Base-by-base conservation (phyloP, 371 early-diverging fungal species). In the Conidiobolus coronatus region DNA sequence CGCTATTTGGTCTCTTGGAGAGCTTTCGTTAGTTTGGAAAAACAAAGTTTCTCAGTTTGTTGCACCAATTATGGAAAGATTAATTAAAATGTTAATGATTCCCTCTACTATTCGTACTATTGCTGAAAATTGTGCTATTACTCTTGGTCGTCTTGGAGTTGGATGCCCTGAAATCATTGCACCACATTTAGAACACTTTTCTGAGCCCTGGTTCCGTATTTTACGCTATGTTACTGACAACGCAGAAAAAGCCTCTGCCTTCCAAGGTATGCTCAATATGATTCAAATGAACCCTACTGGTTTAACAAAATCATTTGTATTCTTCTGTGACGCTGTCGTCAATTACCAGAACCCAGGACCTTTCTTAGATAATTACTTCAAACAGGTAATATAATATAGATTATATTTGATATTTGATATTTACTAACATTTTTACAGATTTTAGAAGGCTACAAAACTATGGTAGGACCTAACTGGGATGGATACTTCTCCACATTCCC, bases 1-100 rank as follows among this genome's bases (percentile, higher is more conserved):
- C 57, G 93, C 92, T 1, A 70, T 79, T 8, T 95, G 96, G 96
- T 83, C 93, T 1, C 74, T 74, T 0, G 96, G 93, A 23, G 95
- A 95, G 66, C 81, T 94, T 48, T 79, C 90, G 2, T 61, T 90
- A 19, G 72, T 82, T 59, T 73, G 70, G 48, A 64, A 68, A 39
- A 56, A 56, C 23, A 51, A 56, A 13, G 52, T 57, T 56, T 20
- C 12, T 35, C 29, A 65, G 21, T 88, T 77, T 60, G 77, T 84
- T 12, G 65, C 68, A 23, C 77, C 78, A 9, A 59, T 92, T 45
- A 65, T 90, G 33, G 75, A 80, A 55, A 75, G 80, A 17, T 61
- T 91, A 45, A 73, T 89, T 48, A 78, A 73, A 22, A 63, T 92
- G 52, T 68, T 91, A 9, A 5, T 29, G 29, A 29, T 29, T 29